Base-by-base conservation (phyloP, 352 stramenopile species). In the Globisporangium canariense region DNA sequence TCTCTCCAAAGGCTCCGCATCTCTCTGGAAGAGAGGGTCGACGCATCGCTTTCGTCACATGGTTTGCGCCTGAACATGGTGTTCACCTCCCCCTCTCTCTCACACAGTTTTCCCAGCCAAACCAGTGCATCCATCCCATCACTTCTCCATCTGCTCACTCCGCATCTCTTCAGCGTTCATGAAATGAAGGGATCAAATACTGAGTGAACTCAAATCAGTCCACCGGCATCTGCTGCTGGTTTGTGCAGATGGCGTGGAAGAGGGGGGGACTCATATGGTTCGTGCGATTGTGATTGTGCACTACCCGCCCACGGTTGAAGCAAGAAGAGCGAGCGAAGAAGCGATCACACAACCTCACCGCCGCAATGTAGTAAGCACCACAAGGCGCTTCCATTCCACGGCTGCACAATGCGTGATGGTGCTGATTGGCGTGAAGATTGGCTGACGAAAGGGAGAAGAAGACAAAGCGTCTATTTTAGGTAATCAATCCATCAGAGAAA, bases 121-220 rank as follows among this genome's bases (percentile, higher is more conserved):
- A 25, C 8, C 4, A 22, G 3, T 51, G 46, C 36, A 64, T 57
- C 58, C 58, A 58, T 64, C 47, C 45, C 58, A 63, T 55, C 43
- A 46, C 14, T 18, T 9, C 25, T 25, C 47, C 59, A 65, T 58
- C 59, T 65, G 59, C 34, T 50, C 8, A 51, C 30, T 59, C 49
- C 25, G 49, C 47, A 65, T 65, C 59, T 63, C 58, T 54, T 62
- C 45, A 13, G 25, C 25, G 25, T 28, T 28, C 25, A 28, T 28
- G 25, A 28, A 28, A 38, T 18, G 6, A 9, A 5, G 1, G 30
- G 46, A 51, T 51, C n/a, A 52, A 30, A 16, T 36, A 8, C 14
- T 3, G 18, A 28, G 16, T 47, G 41, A 51, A 7, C 8, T 47
- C 14, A 22, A 10, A 22, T 49, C 16, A 25, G 10, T 46, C 40